These are phyloP conservation scores for Rhizoclosmatium globosum DNA, from an alignment of 192 early-diverging fungal genomes.

Conservation along the genomic window DNA sequence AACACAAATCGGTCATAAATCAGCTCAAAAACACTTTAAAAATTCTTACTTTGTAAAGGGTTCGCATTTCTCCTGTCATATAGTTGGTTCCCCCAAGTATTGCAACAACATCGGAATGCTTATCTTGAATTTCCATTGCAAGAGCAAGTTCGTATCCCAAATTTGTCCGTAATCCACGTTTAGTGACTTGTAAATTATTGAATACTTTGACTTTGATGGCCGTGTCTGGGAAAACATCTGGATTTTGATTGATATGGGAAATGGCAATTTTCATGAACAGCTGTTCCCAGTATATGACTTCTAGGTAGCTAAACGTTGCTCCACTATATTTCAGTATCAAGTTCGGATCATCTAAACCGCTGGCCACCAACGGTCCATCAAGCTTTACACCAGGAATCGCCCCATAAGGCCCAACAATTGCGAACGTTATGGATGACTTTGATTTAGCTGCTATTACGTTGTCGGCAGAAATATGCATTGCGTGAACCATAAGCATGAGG, in stretches of 20 bases:
- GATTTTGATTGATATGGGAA: neutral
- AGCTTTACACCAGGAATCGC: neutral
- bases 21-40: too few species aligned
- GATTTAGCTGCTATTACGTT: too few species aligned
- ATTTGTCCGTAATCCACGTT: neutral
- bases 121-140: neutral
- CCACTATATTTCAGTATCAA: neutral
- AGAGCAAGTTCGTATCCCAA: neutral
- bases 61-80: too few species aligned
- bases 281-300: neutral
- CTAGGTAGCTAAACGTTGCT: neutral
- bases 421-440: neutral
- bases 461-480: too few species aligned
- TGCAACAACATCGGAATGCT: neutral
- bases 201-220: neutral
- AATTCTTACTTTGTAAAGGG: too few species aligned
- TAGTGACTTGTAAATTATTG: neutral
- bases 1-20: neutral
- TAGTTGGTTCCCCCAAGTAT: neutral
- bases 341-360: neutral
- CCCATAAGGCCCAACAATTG: neutral
- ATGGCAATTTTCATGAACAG: neutral
- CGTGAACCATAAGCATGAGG: too few species aligned
- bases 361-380: neutral
- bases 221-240: neutral